Base-by-base conservation (phyloP, 495 filamentous ascomycete genomes). In the Penicillium coffeae region DNA sequence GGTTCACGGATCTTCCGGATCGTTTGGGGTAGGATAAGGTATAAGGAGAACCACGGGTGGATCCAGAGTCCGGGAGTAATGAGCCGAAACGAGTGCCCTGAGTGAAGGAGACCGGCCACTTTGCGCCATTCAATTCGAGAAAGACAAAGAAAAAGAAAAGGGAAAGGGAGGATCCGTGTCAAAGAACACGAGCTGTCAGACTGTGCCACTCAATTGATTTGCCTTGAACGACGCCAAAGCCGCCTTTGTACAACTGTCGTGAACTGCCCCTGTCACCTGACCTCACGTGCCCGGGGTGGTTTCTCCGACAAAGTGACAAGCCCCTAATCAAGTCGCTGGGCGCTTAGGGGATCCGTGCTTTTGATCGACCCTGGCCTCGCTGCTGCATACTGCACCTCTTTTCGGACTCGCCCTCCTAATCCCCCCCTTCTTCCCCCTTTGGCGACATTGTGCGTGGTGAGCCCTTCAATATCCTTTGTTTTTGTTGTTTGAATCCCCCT, bases 281-380 rank as follows among this genome's bases (percentile, higher is more conserved):
- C 27, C 0, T 1, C 44, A 47, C 44, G 19, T 47, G 44, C 10
- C 33, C 42, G 18, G 21, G 42, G 32, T 27, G 16, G 27, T 34
- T n/a, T 27, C 15, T 34, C 42, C 44, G 15, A 27, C 25, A 18
- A 43, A 8, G 14, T 44, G 42, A 34, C 25, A 44, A 38, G 34
- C 44, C 44, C 44, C 33, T 38, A 51, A 40, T 56, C 59, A 56
- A 56, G 56, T 62, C 59, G 60, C 54, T 54, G 48, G 52, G 42
- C 42, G 50, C 50, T 48, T 38, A 40, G 27, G 41, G 54, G 30
- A 54, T 51, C 58, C 51, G 57, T 56, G 60, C 57, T 63, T 30
- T 63, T 51, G 57, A 63, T 62, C 55, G 55, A 58, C 55, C 56
- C 59, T 62, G 55, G 44, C 54, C 37, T 55, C 45, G 52, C 55